Conservation (phyloP, 73 alveolate species). For the Paramecium sonneborni region DNA sequence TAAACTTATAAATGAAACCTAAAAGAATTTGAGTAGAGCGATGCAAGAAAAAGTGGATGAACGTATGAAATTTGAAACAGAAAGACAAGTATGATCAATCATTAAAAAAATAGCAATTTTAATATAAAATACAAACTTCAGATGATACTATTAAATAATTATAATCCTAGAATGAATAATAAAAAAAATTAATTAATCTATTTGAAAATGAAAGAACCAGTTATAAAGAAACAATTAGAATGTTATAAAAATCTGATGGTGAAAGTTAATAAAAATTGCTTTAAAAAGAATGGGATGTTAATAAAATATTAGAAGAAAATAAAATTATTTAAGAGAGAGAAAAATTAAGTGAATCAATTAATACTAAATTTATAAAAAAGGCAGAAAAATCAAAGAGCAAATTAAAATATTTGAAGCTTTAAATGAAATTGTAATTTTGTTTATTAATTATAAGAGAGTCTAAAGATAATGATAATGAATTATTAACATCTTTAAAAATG, state of each 20-base stretch:
- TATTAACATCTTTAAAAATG: background rate
- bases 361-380: background rate
- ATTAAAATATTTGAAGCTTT: background rate
- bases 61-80: slow-evolving; percentile 3
- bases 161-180: background rate
- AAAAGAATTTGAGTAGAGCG: slow-evolving; percentile 29
- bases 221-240: background rate
- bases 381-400: slow-evolving; percentile 15
- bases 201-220: background rate
- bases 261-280: background rate
- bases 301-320: background rate
- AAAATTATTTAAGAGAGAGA: slow-evolving; percentile 27
- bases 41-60: slow-evolving; percentile 16
- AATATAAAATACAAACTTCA: background rate
- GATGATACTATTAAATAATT: background rate
- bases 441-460: background rate
- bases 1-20: slow-evolving; percentile 27
- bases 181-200: background rate
- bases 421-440: background rate
- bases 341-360: background rate
- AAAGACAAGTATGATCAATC: background rate
- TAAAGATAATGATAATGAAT: background rate
- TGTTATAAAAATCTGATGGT: background rate
- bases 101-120: background rate
- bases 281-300: background rate